Percentiles rank a stretch among this genome's conserved stretches.
Conservation (phyloP, 108 stramenopile genomes). For the Parietichytrium sp. region DNA sequence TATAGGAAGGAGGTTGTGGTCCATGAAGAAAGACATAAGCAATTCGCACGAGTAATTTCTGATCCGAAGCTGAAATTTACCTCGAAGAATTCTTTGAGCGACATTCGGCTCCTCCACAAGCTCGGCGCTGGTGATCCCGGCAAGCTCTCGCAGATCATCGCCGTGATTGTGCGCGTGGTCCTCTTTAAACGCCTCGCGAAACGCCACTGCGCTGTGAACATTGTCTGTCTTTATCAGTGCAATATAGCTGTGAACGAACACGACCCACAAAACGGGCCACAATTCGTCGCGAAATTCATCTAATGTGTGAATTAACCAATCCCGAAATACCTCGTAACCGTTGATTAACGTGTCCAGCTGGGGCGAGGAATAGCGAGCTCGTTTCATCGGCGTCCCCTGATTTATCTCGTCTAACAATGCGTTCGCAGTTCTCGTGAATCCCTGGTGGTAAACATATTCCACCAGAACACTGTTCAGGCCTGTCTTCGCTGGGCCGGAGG, state of each 20-base stretch:
- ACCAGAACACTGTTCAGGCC: not conserved
- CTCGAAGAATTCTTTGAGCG: not conserved
- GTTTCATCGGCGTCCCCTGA: not conserved
- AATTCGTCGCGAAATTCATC: conserved; percentile 22
- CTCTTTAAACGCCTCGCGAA: not conserved
- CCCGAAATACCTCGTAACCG: not conserved
- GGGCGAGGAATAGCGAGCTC: not conserved
- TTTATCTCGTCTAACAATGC: not conserved
- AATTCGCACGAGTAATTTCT: not conserved
- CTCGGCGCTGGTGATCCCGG: not conserved
- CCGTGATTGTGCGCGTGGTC: conserved; percentile 35
- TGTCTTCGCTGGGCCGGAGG: not conserved
- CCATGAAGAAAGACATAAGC: not conserved
- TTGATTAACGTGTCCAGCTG: not conserved
- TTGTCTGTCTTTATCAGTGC: not conserved
- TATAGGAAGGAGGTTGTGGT: conserved; percentile 29
- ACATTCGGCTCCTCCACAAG: not conserved
- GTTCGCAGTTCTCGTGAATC: not conserved
- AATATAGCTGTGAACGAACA: not conserved
- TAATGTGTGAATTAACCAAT: not conserved
- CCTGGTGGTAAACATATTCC: not conserved
- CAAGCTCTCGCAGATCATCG: conserved; percentile 13
- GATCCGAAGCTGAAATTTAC: conserved; percentile 3
- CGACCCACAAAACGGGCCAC: conserved; percentile 19
- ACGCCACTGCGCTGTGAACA: not conserved